Percentiles rank a stretch among this genome's conserved stretches.
phyloP scores from a whole-genome alignment of 2,329 filamentous ascomycete species.

The Bertia moriformis region DNA sequence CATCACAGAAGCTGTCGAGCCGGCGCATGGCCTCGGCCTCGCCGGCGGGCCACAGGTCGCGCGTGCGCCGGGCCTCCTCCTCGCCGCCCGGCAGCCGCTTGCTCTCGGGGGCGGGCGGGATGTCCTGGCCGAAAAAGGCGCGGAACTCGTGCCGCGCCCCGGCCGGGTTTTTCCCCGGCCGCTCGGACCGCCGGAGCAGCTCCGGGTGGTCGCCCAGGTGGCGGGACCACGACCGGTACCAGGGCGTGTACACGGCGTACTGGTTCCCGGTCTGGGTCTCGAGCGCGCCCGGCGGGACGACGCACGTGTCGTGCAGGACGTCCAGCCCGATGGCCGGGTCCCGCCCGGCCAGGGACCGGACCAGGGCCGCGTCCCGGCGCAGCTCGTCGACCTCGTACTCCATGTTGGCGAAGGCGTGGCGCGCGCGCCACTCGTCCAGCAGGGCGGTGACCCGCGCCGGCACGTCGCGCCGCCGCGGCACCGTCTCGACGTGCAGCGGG shows the following conservation, averaged over 20 bases:
- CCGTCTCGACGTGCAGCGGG: slow-evolving; percentile 61
- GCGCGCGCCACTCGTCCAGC: slow-evolving; percentile 57
- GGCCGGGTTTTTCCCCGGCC: too few relatives aligned
- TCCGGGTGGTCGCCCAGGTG: slow-evolving; percentile 56
- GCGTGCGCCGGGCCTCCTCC: slow-evolving; percentile 30
- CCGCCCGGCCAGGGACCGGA: slow-evolving; percentile 41
- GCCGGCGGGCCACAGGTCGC: slow-evolving; percentile 56
- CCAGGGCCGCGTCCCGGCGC: slow-evolving; percentile 56
- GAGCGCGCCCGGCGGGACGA: slow-evolving; percentile 62
- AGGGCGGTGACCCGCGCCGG: slow-evolving; percentile 47
- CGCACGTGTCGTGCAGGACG: slow-evolving; percentile 68
- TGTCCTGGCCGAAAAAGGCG: slow-evolving; percentile 39
- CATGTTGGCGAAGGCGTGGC: slow-evolving; percentile 67
- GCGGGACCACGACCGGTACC: slow-evolving; percentile 64
- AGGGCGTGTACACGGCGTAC: slow-evolving; percentile 73
- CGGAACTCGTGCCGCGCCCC: slow-evolving; percentile 21
- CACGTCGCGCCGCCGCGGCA: slow-evolving; percentile 49
- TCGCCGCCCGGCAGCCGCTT: slow-evolving; percentile 48
- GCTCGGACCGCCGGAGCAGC: slow-evolving; percentile 20
- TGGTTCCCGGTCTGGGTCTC: slow-evolving; percentile 57
- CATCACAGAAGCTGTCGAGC: slow-evolving; percentile 52
- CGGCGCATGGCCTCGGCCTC: slow-evolving; percentile 56
- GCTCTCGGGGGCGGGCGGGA: slow-evolving; percentile 47
- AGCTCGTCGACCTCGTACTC: slow-evolving; percentile 90
- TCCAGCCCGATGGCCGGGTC: slow-evolving; percentile 49